Evolutionary conservation across 176 grass and related monocot genomes (phyloP), one percentile per base, ranked within the genome.

Genomic region (Triticum dicoccoides): DNA sequence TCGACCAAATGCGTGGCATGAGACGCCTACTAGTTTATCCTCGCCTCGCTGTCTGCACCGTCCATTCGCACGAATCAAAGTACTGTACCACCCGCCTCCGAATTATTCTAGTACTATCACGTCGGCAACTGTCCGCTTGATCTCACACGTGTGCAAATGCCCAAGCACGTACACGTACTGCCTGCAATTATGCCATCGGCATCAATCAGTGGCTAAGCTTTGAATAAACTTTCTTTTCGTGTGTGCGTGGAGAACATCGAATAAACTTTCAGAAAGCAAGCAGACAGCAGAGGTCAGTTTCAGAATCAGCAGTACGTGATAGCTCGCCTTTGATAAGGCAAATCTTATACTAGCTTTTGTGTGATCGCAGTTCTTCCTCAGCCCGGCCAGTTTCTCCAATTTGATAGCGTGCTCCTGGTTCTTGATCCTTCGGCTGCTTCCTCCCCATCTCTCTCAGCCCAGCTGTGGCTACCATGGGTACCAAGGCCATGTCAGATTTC

Each of bases 401-500:
- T 51, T 20, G 47, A 30, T 69, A 61, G 54, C 34, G 4, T 7
- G 15, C n/a, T 15, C 29, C 39, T 75, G 20, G 67, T 68, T 85
- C 35, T 83, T 75, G 35, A 21, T 84, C 59, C 58, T 14, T 76
- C 44, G 5, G 27, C 24, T 52, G n/a, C 52, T 86, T 76, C 39
- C 38, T 84, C 61, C 27, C 33, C 47, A 20, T 23, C 62, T 38
- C 49, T 68, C 70, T 76, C 68, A 69, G 27, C 27, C 4, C 17
- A 84, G 45, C 85, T 18, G 75, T 11, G 29, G 21, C 17, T 38
- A 23, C 9, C 62, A 88, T 88, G 81, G 89, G 58, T 64, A 39
- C 81, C 49, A 77, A 64, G 27, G 9, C 10, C 69, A 91, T 82
- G 86, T 88, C 42, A 88, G 86, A 21, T 76, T 85, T 81, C 15